Conservation (phyloP, 2,329 filamentous ascomycete genomes). For the Verticillium tricorpus region DNA sequence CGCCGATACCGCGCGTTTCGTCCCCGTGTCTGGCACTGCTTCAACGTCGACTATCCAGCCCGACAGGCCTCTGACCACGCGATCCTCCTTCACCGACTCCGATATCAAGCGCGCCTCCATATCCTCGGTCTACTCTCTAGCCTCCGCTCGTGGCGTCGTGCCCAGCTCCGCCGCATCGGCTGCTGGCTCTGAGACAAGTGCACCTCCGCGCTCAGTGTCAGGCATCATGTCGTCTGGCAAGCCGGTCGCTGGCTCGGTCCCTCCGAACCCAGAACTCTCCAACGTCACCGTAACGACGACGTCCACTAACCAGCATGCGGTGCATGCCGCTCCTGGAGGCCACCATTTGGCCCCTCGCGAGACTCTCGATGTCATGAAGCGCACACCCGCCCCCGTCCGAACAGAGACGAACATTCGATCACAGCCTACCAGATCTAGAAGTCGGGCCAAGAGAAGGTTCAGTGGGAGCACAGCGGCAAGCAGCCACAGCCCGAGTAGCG, state of each 20-base stretch:
- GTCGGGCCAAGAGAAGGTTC: constrained; percentile 67
- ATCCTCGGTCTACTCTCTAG: constrained; percentile 68
- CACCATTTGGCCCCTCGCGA: constrained; percentile 44
- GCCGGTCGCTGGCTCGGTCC: constrained; percentile 30
- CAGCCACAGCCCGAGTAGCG: constrained; percentile 74
- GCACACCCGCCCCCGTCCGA: constrained; percentile 23
- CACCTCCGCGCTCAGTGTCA: constrained; percentile 36
- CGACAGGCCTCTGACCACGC: constrained; percentile 34
- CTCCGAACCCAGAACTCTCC: constrained; percentile 46
- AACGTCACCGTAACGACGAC: constrained; percentile 51
- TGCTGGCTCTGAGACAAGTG: constrained; percentile 46
- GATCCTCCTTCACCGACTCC: constrained; percentile 44
- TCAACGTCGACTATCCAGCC: constrained; percentile 13
- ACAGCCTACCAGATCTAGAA: constrained; percentile 57
- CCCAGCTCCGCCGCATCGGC: constrained; percentile 48
- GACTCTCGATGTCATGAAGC: constrained; percentile 36
- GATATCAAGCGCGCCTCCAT: constrained; percentile 65
- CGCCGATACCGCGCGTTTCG: not conserved
- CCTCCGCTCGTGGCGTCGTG: constrained; percentile 50
- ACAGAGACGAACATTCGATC: constrained; percentile 26
- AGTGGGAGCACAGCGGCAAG: constrained; percentile 79
- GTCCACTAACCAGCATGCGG: constrained; percentile 29
- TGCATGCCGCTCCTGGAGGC: constrained; percentile 30
- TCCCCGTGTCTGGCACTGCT: constrained; percentile 18
- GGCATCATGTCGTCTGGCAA: constrained; percentile 43